Percentiles rank a stretch among this genome's conserved stretches.
Evolutionary conservation across 495 filamentous ascomycete species (phyloP).

Genomic region (Acidiella bohemica): DNA sequence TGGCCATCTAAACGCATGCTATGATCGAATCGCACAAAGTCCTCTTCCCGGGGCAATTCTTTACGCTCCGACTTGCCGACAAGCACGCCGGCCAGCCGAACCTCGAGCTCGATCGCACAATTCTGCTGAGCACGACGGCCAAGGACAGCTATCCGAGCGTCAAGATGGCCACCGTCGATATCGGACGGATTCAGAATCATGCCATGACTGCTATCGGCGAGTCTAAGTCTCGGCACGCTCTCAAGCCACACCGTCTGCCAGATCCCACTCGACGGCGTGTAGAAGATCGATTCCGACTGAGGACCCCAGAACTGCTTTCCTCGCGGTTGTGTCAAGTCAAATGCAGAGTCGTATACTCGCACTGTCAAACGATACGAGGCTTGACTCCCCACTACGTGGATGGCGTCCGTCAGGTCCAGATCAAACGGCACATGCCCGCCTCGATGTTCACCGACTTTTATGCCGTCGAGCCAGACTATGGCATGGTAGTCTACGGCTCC

Average conservation of each 20-base stretch:
- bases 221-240: conserved; percentile 15
- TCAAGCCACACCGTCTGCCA: conserved; percentile 24
- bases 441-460: conserved; percentile 16
- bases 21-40: conserved; percentile 11
- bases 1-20: conserved; percentile 17
- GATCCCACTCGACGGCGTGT: conserved; percentile 22
- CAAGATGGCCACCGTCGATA: conserved; percentile 21
- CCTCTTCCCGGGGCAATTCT: conserved; percentile 11
- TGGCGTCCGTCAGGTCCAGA: conserved; percentile 18
- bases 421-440: conserved; percentile 24
- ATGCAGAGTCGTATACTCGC: conserved; percentile 24
- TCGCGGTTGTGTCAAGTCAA: conserved; percentile 20
- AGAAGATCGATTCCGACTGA: conserved; percentile 20
- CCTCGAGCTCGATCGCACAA: conserved; percentile 18
- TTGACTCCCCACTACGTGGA: not conserved
- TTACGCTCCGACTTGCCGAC: conserved; percentile 8
- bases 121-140: conserved; percentile 15
- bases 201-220: conserved; percentile 21
- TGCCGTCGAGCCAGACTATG: conserved; percentile 21
- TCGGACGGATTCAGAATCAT: conserved; percentile 21
- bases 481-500: conserved; percentile 22
- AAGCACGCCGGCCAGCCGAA: conserved; percentile 5
- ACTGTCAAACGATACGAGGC: conserved; percentile 15
- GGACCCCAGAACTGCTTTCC: conserved; percentile 24
- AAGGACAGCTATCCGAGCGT: conserved; percentile 17